Percentiles rank a stretch among this genome's conserved stretches.
Evolutionary conservation across 2,329 filamentous ascomycete species (phyloP).

Genomic region (Thyridium curvatum): DNA sequence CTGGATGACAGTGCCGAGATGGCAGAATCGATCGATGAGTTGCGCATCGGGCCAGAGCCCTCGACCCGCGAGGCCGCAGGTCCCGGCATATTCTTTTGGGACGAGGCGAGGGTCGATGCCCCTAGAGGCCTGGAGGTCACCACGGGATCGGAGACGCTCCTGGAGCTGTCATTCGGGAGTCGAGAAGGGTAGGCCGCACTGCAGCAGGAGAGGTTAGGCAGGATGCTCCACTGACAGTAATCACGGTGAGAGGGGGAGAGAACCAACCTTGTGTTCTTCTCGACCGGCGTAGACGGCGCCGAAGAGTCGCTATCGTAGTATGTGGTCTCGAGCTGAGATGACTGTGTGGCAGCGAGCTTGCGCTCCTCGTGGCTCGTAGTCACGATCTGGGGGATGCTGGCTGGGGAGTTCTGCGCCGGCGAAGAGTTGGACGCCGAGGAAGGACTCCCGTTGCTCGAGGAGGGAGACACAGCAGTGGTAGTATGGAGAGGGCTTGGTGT

Average conservation of each 20-base stretch:
- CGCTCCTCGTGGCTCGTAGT: constrained; percentile 20
- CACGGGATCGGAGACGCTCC: constrained; percentile 35
- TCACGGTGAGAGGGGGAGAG: constrained; percentile 2
- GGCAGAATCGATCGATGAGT: constrained; percentile 89
- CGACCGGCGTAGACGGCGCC: constrained; percentile 21
- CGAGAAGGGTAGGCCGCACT: constrained; percentile 22
- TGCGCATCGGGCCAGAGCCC: constrained; percentile 50
- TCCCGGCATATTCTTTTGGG: constrained; percentile 38
- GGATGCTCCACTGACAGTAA: not conserved
- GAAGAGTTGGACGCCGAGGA: constrained; percentile 26
- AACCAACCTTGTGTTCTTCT: constrained; percentile 23
- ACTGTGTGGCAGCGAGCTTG: constrained; percentile 10
- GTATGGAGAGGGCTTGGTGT: constrained; percentile 44
- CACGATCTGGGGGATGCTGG: constrained; percentile 23
- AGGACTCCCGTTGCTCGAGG: constrained; percentile 32
- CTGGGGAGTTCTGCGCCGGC: constrained; percentile 16
- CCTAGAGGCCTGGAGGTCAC: constrained; percentile 35
- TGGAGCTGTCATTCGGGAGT: constrained; percentile 40
- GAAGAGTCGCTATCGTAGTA: constrained; percentile 32
- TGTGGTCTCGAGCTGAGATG: constrained; percentile 17
- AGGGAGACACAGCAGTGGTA: constrained; percentile 33
- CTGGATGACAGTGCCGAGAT: constrained; percentile 69
- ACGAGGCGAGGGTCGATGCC: constrained; percentile 29
- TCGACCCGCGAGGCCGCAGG: constrained; percentile 33
- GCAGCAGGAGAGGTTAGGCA: constrained; percentile 2